Base-by-base conservation (phyloP, 2,329 filamentous ascomycete species). In the Sodiomyces alkalinus region DNA sequence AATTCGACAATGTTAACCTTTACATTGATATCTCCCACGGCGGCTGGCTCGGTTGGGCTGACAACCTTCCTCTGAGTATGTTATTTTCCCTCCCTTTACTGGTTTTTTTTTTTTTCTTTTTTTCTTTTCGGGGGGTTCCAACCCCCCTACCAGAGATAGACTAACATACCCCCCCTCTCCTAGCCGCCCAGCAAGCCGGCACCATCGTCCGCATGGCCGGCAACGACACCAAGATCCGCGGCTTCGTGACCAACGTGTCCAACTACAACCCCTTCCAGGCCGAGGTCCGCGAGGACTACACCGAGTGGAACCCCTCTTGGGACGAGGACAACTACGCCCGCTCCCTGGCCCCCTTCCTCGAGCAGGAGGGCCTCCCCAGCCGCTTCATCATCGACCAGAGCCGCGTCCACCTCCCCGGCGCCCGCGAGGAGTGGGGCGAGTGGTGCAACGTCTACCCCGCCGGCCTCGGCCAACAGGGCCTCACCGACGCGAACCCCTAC, bases 21-120 rank as follows among this genome's bases (percentile, higher is more conserved):
- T 58, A 59, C 39, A 42, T 59, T 7, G 55, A 59, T 33, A 54
- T 52, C 12, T 52, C 54, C 9, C 53, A 59, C 38, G 52, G 54
- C 19, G 55, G 56, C 15, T 59, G 55, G 55, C 44, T 59, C 7
- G 56, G 56, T 19, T 58, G 54, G 55, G 40, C 46, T 23, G 44
- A 39, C 26, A 55, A 57, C 40, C 44, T 58, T 12, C 46, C 49
- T 8, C 42, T 50, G 4, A 40, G 48, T 49, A 42, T 21, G 41
- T 35, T 9, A 11, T 15, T 11, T 14, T 9, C 10, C 17, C n/a
- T 27, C 10, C 5, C 11, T 11, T 17, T 12, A 20, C 10, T 17
- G 17, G 7, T 14, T n/a, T 22, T 13, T 15, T 17, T 19, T n/a
- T n/a, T n/a, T n/a, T n/a, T 7, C 10, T 20, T 17, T 5, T 15